These are phyloP conservation scores for Talaromyces trachyspermus DNA, from an alignment of 495 filamentous ascomycete species.

Conservation along the genomic window DNA sequence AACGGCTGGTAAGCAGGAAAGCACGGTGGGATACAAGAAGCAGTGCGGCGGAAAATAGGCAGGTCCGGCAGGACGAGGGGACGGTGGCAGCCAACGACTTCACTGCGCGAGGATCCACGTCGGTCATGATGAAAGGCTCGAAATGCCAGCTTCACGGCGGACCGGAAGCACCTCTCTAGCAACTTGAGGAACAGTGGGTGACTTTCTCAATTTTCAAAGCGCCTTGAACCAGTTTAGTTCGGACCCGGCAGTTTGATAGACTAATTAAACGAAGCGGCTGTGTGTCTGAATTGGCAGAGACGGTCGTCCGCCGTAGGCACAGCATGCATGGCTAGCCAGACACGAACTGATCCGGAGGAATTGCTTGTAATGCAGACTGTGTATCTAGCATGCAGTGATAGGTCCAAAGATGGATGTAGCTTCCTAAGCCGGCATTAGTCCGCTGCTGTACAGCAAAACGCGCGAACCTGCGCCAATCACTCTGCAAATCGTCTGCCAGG, in stretches of 20 bases:
- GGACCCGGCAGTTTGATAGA: conserved; percentile 29
- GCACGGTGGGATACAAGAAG: background rate
- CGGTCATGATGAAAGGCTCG: background rate
- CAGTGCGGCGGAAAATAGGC: conserved; percentile 4
- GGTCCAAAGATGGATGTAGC: no score
- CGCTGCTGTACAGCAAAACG: no score
- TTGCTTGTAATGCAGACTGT: no score
- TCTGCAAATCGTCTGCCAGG: no score
- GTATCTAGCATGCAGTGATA: no score
- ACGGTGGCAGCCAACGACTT: background rate
- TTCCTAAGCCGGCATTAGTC: no score
- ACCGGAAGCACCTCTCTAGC: background rate
- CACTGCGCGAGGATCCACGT: conserved; percentile 1
- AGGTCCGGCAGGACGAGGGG: background rate
- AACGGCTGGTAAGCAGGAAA: background rate
- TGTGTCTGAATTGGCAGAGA: conserved; percentile 16
- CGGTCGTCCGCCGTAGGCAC: background rate
- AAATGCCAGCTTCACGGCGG: conserved; percentile 1
- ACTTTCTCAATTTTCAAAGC: conserved; percentile 5
- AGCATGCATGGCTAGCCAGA: conserved; percentile 4
- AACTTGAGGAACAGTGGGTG: conserved; percentile 1
- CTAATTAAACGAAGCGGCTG: conserved; percentile 26
- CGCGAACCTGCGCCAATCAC: no score
- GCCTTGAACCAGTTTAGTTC: conserved; percentile 19
- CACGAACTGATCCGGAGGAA: conserved; percentile 2